Base-by-base conservation (phyloP, 1,284 basidiomycete species). In the Meira nashicola region DNA sequence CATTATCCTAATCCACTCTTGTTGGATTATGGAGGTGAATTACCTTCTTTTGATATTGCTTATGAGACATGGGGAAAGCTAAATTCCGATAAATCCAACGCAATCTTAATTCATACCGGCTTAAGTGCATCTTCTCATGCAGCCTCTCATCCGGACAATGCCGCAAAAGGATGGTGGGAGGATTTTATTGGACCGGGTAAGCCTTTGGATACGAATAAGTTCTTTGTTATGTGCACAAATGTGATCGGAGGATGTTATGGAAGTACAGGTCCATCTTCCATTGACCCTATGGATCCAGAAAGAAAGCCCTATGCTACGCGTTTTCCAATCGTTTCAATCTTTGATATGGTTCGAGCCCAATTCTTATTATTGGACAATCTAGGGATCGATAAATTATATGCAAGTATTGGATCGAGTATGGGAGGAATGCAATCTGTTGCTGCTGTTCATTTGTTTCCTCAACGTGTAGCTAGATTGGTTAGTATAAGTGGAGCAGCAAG, bases 11-110 rank as follows among this genome's bases (percentile, higher is more conserved):
- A 79, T 1, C 84, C 88, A 0, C 82, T 96, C 25, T 82, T 84
- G 0, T 84, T 98, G 12, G 96, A 97, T 80, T 83, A 83, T 50
- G 82, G 86, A 0, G 78, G 83, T 0, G 81, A 86, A 0, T 83
- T 98, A 0, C 86, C 89, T 0, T 23, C 54, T 10, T 90, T 92
- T 71, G 85, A 90, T 65, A 83, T 98, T 57, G 95, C 95, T 0
- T 98, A 98, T 83, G 94, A 98, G 81, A 92, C 94, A 0, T 98
- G 95, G 95, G 94, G 94, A 1, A 85, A 84, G 1, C 86, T 98
- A 57, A 90, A 90, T 37, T 82, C 86, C 0, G 77, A 82, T 8
- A 84, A 83, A 44, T 88, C 90, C 79, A 98, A 99, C 76, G 93
- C 85, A 54, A 93, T 99, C 55, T 85, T 99, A n/a, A 83, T 99